Conservation (phyloP, 371 early-diverging fungal genomes). For the Mucor velutinosus region DNA sequence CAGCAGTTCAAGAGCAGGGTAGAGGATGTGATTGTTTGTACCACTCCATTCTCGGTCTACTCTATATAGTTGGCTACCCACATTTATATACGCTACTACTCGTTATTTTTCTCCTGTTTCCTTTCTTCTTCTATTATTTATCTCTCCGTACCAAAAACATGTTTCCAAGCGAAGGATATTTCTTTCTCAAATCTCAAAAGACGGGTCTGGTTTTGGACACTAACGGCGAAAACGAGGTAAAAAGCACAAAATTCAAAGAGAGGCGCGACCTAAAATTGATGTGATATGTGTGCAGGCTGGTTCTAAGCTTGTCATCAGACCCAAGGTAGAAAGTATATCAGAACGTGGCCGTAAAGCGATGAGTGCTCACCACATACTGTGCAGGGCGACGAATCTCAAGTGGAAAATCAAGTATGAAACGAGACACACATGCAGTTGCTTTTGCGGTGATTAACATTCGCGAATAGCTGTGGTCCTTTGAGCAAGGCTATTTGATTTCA, state of each 20-base stretch:
- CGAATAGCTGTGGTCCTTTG: conserved; percentile 33
- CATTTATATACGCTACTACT: background rate
- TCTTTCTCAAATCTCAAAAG: conserved; percentile 11
- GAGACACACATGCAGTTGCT: background rate
- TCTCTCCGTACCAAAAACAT: background rate
- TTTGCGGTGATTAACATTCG: background rate
- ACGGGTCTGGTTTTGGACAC: conserved; percentile 5
- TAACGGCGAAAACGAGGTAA: conserved; percentile 9
- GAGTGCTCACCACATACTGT: background rate
- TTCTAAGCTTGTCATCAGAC: conserved; percentile 3
- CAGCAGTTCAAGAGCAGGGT: background rate
- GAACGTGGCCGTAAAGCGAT: background rate
- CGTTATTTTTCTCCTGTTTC: background rate
- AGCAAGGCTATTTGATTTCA: conserved; percentile 36
- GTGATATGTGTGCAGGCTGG: conserved; percentile 11
- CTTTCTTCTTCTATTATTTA: conserved; percentile 2
- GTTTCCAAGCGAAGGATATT: conserved; percentile 16
- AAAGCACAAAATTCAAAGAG: background rate
- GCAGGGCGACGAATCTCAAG: background rate
- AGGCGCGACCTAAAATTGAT: background rate
- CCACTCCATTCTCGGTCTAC: conserved; percentile 1
- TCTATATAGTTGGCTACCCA: background rate
- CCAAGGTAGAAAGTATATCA: conserved; percentile 4
- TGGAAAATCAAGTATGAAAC: background rate
- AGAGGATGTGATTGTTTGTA: conserved; percentile 9